Evolutionary conservation across 768 basidiomycete species (phyloP).

Genomic region (Ramaria sp.): DNA sequence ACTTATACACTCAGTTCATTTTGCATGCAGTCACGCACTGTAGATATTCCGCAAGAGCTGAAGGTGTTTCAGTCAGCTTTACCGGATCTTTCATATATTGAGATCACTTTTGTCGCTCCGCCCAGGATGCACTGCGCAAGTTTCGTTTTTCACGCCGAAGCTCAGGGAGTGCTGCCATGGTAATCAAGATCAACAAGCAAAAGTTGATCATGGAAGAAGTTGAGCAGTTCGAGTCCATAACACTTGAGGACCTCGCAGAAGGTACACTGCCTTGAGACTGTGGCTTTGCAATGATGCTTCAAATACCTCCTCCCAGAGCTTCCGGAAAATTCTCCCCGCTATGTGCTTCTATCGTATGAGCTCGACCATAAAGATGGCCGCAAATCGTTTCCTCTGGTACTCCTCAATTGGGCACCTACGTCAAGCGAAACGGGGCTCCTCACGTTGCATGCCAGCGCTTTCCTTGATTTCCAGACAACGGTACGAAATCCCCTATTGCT

Average conservation of each 20-base stretch:
- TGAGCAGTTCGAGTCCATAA: constrained; percentile 65
- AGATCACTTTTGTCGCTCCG: not conserved
- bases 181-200: constrained; percentile 86
- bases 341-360: constrained; percentile 76
- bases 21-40: constrained; percentile 50
- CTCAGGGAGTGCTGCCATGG: constrained; percentile 61
- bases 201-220: constrained; percentile 75
- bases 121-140: constrained; percentile 56
- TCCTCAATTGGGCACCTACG: constrained; percentile 82
- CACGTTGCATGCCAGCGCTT: constrained; percentile 77
- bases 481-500: constrained; percentile 30
- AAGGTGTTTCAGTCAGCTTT: constrained; percentile 23
- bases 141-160: constrained; percentile 65
- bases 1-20: not conserved
- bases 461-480: constrained; percentile 67
- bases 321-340: constrained; percentile 80
- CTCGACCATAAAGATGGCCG: constrained; percentile 72
- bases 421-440: constrained; percentile 63
- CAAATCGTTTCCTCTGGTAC: constrained; percentile 72
- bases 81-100: not conserved
- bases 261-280: constrained; percentile 31
- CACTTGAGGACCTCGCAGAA: constrained; percentile 78
- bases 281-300: not conserved
- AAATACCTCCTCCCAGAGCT: constrained; percentile 43
- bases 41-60: constrained; percentile 75